Evolutionary conservation across 2,329 filamentous ascomycete genomes (phyloP), one percentile per base, ranked within the genome.

Genomic region (Botrytis deweyae): DNA sequence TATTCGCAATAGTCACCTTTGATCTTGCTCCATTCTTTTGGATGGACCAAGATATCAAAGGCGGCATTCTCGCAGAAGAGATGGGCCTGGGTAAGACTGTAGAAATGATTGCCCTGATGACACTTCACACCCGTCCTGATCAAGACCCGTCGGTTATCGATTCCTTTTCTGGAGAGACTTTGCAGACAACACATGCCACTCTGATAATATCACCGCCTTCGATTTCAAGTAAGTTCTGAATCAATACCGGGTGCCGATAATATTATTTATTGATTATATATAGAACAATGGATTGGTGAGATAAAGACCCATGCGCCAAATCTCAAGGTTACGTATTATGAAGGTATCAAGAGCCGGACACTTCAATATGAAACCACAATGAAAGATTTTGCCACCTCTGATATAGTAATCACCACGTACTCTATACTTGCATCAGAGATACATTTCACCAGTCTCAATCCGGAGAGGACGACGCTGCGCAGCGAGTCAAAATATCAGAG

Each of bases 1-100:
- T 93, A 0, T 88, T 91, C 70, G 89, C 91, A 40, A 82, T 89
- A 22, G 84, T 90, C 7, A 86, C 88, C 1, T 83, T 84, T 55
- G 85, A 91, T 78, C 74, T 84, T 14, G 75, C 79, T 0, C 78
- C 82, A 4, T 89, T 89, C 72, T 80, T 81, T 49, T 80, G 83
- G 63, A 74, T 81, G 36, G 83, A 88, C 70, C 79, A 80, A n/a
- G 76, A 78, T 0, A 74, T 88, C 18, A 86, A 82, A 64, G 88
- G 89, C 20, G 80, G 80, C 5, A 80, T 81, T 66, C 83, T 95
- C 8, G 90, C 92, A 0, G 93, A 95, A 79, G 93, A 95, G 81
- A 95, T 95, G 93, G 93, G 93, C 0, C 84, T 95, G 1, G 93
- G 93, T 1, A 95, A 95, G 81, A 95, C 93, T 0, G 85, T 95